These are phyloP conservation scores for Pleurotus salmoneostramineus DNA, from an alignment of 768 basidiomycete species.

Conservation along the genomic window DNA sequence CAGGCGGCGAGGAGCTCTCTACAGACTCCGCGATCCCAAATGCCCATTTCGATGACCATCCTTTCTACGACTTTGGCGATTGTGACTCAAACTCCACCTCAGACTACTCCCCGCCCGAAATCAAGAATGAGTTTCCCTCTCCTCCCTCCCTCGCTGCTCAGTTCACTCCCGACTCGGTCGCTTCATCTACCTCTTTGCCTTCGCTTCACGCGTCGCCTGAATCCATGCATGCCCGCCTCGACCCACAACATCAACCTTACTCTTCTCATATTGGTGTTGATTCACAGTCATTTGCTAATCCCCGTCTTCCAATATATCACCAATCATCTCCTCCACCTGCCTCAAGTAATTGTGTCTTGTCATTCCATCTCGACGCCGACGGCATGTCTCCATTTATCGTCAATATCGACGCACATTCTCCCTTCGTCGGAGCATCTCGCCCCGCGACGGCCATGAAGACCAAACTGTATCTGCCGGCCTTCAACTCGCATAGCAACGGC, in stretches of 20 bases:
- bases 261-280: background rate
- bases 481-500: slow-evolving; percentile 38
- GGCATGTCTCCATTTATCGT: slow-evolving; percentile 64
- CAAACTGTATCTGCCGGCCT: slow-evolving; percentile 52
- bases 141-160: slow-evolving; percentile 27
- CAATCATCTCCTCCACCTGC: slow-evolving; percentile 6
- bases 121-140: slow-evolving; percentile 40
- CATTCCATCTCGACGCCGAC: slow-evolving; percentile 57
- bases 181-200: slow-evolving; percentile 15
- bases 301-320: background rate
- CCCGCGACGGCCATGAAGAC: slow-evolving; percentile 51
- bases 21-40: slow-evolving; percentile 41
- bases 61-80: slow-evolving; percentile 44
- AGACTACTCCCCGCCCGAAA: slow-evolving; percentile 41
- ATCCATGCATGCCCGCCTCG: slow-evolving; percentile 26
- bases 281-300: background rate
- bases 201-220: slow-evolving; percentile 16
- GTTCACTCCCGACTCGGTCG: slow-evolving; percentile 7
- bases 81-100: slow-evolving; percentile 34
- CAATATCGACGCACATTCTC: slow-evolving; percentile 49
- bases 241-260: slow-evolving; percentile 12
- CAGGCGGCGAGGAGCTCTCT: slow-evolving; percentile 73
- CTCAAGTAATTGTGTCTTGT: slow-evolving; percentile 25
- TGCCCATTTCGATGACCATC: slow-evolving; percentile 55
- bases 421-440: slow-evolving; percentile 30